phyloP scores from a whole-genome alignment of 2,329 filamentous ascomycete species.

The Neonectria faginata region DNA sequence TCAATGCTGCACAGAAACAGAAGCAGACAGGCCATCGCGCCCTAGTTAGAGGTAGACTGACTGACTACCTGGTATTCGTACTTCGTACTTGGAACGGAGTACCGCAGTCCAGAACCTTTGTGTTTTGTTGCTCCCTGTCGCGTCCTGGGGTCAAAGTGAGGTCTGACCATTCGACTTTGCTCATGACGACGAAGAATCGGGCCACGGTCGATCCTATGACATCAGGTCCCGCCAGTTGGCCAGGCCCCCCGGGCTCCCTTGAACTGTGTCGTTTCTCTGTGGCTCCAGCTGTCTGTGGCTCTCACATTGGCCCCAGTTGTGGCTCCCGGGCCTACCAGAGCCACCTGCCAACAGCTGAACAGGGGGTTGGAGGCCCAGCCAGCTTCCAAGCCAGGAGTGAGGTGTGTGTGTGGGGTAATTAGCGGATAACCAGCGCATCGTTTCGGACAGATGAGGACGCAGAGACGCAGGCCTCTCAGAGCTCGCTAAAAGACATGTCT shows the following conservation, averaged over 20 bases:
- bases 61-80: not conserved
- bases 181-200: slow-evolving; percentile 15
- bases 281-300: slow-evolving; percentile 30
- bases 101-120: not conserved
- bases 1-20: not conserved
- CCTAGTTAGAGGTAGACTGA: no score
- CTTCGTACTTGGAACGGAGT: not conserved
- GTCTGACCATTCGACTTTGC: slow-evolving; percentile 1
- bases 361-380: slow-evolving; percentile 31
- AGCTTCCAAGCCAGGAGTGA: slow-evolving; percentile 26
- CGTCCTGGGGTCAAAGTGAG: not conserved
- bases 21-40: not conserved
- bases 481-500: not conserved
- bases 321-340: slow-evolving; percentile 34
- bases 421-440: slow-evolving; percentile 2
- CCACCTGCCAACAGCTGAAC: slow-evolving; percentile 41
- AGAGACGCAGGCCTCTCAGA: not conserved
- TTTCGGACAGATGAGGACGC: slow-evolving; percentile 8
- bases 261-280: slow-evolving; percentile 36
- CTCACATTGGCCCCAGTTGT: slow-evolving; percentile 26
- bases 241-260: slow-evolving; percentile 33
- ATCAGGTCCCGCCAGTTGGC: slow-evolving; percentile 38
- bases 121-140: not conserved
- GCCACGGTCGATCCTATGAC: slow-evolving; percentile 43
- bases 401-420: slow-evolving; percentile 29